Base-by-base conservation (phyloP, 139 green algal species). In the Picochlorum sp. region DNA sequence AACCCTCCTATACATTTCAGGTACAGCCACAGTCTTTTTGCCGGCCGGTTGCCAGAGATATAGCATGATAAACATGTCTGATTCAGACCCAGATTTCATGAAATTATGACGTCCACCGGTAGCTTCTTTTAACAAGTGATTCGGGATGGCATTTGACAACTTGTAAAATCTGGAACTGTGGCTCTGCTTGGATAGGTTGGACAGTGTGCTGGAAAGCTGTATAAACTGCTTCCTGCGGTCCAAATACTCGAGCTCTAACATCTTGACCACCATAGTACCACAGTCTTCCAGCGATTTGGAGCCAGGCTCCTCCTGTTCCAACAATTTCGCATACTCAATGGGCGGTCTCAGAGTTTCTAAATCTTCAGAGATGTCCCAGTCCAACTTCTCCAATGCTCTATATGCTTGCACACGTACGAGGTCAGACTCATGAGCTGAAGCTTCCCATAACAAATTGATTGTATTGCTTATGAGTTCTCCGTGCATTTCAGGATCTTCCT, bases 381-480 rank as follows among this genome's bases (percentile, higher is more conserved):
- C 34, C 62, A 80, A 84, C 20, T 49, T 60, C 2, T 59, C 45
- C 21, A 85, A 68, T 2, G 77, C 62, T 10, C 6, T 4, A 54
- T 77, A 81, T 0, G 79, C 79, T 31, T 72, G 69, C 2, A 13
- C 9, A 8, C 79, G 62, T 23, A 85, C 34, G 34, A 41, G 34
- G 5, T 41, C 34, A 41, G 34, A 41, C 0, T 77, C 57, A 74
- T 63, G 49, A 34, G 14, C 8, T 60, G 72, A 31, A 6, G 73
- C 73, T 11, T 57, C 15, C 77, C 77, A 83, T 26, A 78, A 59
- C 3, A 58, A 34, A 18, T 69, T 58, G 6, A 81, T 7, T 0
- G 73, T 47, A 15, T 65, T 63, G 4, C 41, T 41, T 4, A 70
- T 65, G 45, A 23, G 38, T 5, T 78, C 63, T 10, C 69, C 66